These are phyloP conservation scores for Nakaseomyces sp. DNA, from an alignment of 1,139 yeast species.

Conservation along the genomic window DNA sequence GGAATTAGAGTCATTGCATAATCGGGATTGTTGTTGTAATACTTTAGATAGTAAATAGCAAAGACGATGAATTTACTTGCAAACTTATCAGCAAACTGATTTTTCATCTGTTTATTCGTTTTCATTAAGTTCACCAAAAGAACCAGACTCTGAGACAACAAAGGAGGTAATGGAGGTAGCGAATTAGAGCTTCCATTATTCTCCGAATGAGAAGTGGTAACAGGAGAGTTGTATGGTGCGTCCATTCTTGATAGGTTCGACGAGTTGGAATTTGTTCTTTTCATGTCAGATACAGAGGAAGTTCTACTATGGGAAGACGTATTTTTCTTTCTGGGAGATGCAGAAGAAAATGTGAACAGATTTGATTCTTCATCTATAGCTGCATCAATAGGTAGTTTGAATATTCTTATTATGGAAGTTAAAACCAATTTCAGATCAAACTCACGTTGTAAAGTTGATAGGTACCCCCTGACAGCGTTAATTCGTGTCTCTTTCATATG, in stretches of 20 bases:
- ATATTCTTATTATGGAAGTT: constrained; percentile 39
- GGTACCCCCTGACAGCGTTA: constrained; percentile 44
- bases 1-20: constrained; percentile 45
- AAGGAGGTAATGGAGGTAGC: constrained; percentile 34
- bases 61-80: constrained; percentile 48
- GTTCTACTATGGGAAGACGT: not conserved
- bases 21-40: constrained; percentile 34
- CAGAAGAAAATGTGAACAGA: constrained; percentile 26
- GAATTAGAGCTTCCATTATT: constrained; percentile 14
- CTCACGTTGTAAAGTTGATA: constrained; percentile 48
- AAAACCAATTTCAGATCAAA: constrained; percentile 44
- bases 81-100: constrained; percentile 40
- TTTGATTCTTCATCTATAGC: constrained; percentile 34
- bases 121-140: constrained; percentile 72
- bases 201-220: constrained; percentile 5
- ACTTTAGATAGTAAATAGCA: constrained; percentile 49
- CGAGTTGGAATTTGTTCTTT: constrained; percentile 6
- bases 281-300: constrained; percentile 4
- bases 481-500: constrained; percentile 28
- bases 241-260: not conserved
- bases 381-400: constrained; percentile 39
- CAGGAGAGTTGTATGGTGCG: constrained; percentile 1
- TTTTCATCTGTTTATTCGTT: constrained; percentile 51
- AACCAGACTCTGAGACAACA: constrained; percentile 51
- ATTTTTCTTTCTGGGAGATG: constrained; percentile 13